Conservation (phyloP, 1,284 basidiomycete genomes). For the Cutaneotrichosporon dermatis region DNA sequence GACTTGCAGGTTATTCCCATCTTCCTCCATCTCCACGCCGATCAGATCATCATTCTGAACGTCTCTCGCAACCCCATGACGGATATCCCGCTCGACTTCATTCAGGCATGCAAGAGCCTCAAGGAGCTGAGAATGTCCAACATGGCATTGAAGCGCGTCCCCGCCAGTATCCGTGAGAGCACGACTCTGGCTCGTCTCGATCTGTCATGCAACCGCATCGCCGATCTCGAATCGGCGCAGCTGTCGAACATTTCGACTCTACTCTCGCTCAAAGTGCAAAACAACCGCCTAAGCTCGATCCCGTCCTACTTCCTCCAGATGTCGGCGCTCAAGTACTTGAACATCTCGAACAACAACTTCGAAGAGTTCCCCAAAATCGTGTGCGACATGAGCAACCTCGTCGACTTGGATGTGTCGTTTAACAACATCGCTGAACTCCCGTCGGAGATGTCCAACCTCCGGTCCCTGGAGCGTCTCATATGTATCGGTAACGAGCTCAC, state of each 20-base stretch:
- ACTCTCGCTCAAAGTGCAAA: conserved; percentile 72
- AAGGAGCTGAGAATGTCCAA: conserved; percentile 84
- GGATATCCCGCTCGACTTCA: conserved; percentile 94
- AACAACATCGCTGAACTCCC: conserved; percentile 83
- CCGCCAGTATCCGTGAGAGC: conserved; percentile 74
- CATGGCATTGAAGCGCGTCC: conserved; percentile 92
- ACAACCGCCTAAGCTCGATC: conserved; percentile 84
- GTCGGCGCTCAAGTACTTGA: conserved; percentile 68
- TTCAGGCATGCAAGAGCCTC: conserved; percentile 79
- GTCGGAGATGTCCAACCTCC: conserved; percentile 68
- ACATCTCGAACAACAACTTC: conserved; percentile 97
- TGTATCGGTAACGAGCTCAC: conserved; percentile 84
- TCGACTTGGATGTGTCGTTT: conserved; percentile 91
- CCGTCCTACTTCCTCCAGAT: conserved; percentile 81
- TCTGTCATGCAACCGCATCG: conserved; percentile 88
- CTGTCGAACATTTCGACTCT: conserved; percentile 75
- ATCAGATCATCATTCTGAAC: conserved; percentile 79
- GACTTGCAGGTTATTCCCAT: conserved; percentile 88
- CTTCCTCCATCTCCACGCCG: conserved; percentile 78
- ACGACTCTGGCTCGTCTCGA: conserved; percentile 76
- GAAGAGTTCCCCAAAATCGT: conserved; percentile 72
- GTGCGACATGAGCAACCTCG: conserved; percentile 66
- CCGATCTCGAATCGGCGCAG: conserved; percentile 78
- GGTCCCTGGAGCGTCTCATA: conserved; percentile 66
- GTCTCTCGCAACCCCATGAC: conserved; percentile 93